Evolutionary conservation across 441 rosid species (phyloP).

Genomic region (Hura crepitans): DNA sequence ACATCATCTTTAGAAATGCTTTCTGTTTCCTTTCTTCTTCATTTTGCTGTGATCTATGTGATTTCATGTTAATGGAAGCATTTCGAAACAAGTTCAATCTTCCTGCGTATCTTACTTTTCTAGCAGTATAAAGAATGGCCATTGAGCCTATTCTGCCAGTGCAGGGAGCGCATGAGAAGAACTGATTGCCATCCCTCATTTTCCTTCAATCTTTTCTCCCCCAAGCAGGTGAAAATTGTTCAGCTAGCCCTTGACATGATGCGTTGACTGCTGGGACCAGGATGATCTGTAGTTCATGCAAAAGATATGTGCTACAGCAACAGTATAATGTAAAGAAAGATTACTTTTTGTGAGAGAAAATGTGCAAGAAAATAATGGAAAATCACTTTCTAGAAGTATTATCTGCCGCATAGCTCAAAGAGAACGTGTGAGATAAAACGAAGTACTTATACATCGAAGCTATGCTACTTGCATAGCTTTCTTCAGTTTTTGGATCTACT

Average conservation of each 20-base stretch:
- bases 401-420: neutral
- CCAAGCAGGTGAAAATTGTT: neutral
- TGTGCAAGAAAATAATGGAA: neutral
- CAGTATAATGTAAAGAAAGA: neutral
- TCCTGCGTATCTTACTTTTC: neutral
- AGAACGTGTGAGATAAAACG: neutral
- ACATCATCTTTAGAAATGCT: neutral
- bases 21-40: neutral
- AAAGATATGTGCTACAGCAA: neutral
- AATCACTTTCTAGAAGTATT: neutral
- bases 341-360: neutral
- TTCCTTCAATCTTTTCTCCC: neutral
- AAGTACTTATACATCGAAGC: neutral
- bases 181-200: no score
- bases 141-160: no score
- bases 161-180: no score
- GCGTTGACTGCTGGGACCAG: neutral
- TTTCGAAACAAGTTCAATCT: neutral
- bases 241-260: neutral
- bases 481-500: neutral
- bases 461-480: slow-evolving; percentile 1
- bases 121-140: no score
- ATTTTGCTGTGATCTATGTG: neutral
- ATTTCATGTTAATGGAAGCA: neutral
- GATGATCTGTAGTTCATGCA: neutral